Percentiles rank a stretch among this genome's conserved stretches.
Evolutionary conservation across 2,329 filamentous ascomycete genomes (phyloP).

Genomic region (Fusarium dlaminii): DNA sequence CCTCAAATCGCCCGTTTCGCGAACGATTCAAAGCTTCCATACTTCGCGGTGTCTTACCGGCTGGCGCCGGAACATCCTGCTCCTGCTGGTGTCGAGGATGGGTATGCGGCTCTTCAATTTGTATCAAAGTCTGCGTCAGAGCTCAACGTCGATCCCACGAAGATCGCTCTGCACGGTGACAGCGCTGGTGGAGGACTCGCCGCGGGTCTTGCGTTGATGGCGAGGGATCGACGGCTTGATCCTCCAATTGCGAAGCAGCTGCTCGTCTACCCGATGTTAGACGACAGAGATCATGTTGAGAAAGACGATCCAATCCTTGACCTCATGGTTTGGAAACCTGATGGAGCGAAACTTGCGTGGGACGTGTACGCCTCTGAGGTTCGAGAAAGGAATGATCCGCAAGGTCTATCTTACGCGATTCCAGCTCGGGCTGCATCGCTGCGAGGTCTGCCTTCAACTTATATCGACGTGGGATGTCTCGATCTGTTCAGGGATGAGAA

Average conservation of each 20-base stretch:
- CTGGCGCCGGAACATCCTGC: slow-evolving; percentile 23
- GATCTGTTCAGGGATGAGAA: slow-evolving; percentile 48
- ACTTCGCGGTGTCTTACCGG: slow-evolving; percentile 20
- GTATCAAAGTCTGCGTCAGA: neutral
- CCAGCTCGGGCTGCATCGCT: slow-evolving; percentile 40
- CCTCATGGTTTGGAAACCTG: slow-evolving; percentile 28
- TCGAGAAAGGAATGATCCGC: neutral
- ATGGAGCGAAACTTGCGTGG: slow-evolving; percentile 39
- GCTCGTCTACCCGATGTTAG: slow-evolving; percentile 25
- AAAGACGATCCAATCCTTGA: neutral
- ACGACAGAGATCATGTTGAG: slow-evolving; percentile 10
- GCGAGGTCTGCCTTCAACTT: slow-evolving; percentile 47
- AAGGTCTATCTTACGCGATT: slow-evolving; percentile 29
- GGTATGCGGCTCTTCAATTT: slow-evolving; percentile 13
- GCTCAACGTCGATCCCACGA: slow-evolving; percentile 10
- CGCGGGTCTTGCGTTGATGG: slow-evolving; percentile 9
- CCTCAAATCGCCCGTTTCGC: slow-evolving; percentile 19
- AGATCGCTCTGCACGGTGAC: slow-evolving; percentile 16
- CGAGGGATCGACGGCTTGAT: neutral
- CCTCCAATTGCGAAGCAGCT: slow-evolving; percentile 15
- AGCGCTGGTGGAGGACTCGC: slow-evolving; percentile 22
- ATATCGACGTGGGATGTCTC: slow-evolving; percentile 51
- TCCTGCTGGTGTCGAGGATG: slow-evolving; percentile 15
- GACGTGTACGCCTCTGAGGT: slow-evolving; percentile 8
- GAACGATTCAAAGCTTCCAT: slow-evolving; percentile 8